Evolutionary conservation across 345 rosid genomes (phyloP).

Genomic region (Nephelium lappaceum): DNA sequence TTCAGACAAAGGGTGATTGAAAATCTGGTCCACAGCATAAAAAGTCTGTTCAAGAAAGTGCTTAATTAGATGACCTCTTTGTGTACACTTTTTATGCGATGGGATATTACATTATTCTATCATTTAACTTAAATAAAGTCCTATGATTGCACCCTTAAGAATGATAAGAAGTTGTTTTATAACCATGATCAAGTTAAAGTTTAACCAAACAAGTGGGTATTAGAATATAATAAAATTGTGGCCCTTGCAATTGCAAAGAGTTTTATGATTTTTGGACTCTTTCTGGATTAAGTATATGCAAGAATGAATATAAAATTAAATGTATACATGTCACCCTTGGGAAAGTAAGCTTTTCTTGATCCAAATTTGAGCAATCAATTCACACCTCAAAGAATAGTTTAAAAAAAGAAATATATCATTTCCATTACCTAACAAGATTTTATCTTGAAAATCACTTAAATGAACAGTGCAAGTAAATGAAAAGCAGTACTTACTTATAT

Average conservation of each 20-base stretch:
- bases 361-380: neutral
- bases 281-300: neutral
- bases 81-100: neutral
- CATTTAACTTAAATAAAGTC: neutral
- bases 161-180: too few relatives aligned
- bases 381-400: neutral
- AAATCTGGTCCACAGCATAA: too few relatives aligned
- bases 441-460: too few relatives aligned
- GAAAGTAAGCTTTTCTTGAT: neutral
- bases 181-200: neutral
- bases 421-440: too few relatives aligned
- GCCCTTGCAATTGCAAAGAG: neutral
- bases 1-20: too few relatives aligned
- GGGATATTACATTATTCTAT: neutral
- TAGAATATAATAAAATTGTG: conserved; percentile 6
- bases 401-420: too few relatives aligned
- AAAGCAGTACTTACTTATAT: too few relatives aligned
- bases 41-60: too few relatives aligned
- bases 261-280: neutral
- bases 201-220: neutral
- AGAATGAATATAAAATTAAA: neutral
- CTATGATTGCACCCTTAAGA: neutral
- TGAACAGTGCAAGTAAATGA: too few relatives aligned
- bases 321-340: too few relatives aligned
- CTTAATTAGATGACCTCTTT: neutral